Base-by-base conservation (phyloP, 495 filamentous ascomycete species). In the Lophium mytilinum region DNA sequence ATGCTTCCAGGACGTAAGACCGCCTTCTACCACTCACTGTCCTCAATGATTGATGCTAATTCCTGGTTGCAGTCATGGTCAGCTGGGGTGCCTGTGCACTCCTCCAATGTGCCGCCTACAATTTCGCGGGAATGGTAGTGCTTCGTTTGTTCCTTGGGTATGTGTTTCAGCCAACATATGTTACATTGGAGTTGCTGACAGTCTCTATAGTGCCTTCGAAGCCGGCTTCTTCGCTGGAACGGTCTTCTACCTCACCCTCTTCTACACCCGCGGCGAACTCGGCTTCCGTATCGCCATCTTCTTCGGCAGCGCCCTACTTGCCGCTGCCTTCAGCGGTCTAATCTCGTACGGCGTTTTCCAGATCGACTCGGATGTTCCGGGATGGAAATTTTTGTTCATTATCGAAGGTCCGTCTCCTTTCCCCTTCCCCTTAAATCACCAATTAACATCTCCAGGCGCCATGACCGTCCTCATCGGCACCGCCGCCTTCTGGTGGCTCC, bases 191-290 rank as follows among this genome's bases (percentile, higher is more conserved):
- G n/a, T n/a, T n/a, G n/a, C n/a, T n/a, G n/a, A n/a, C n/a, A n/a
- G n/a, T n/a, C n/a, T n/a, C 12, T n/a, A 14, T 36, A 54, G 54
- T 36, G 48, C 19, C 11, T 57, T 57, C 24, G 58, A 55, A 52
- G 59, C 68, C 52, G 66, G 65, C 0, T 71, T 68, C 53, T 62
- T 66, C 39, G 63, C 70, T 11, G 56, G 57, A 9, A 53, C 55
- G 5, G 58, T 72, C 10, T 67, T 62, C 52, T 69, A 67, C 50
- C 60, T 70, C 30, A 73, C 74, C 0, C 52, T 73, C 0, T 77
- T 73, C 65, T 82, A 78, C 66, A 71, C 69, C 0, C 62, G 67
- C 1, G 47, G 55, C n/a, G 67, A 69, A 33, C 49, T 72, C 9
- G 67, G 47, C 6, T 66, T 68, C 40, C 63, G 70, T 1, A 68